A percentile compares a stretch with the other conserved stretches of the same genome.
phyloP scores from a whole-genome alignment of 257 asterid genomes.

The Striga asiatica region DNA sequence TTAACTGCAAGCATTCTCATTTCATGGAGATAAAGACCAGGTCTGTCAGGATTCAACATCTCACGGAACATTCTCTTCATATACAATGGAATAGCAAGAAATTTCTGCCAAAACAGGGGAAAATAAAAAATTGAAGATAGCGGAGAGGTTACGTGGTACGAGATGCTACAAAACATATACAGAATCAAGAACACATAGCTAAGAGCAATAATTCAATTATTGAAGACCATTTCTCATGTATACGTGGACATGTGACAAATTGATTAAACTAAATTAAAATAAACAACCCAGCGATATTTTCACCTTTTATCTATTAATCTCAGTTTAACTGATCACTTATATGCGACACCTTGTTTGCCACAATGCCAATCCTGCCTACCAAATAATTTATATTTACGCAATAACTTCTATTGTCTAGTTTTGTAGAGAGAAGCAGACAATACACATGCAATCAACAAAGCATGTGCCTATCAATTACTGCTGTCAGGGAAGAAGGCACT shows the following conservation, averaged over 20 bases:
- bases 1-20: constrained; percentile 65
- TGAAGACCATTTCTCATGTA: background rate
- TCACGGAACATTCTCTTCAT: constrained; percentile 44
- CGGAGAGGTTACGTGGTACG: background rate
- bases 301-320: no score
- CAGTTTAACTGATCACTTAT: background rate
- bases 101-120: constrained; percentile 35
- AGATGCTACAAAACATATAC: background rate
- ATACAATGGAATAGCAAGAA: constrained; percentile 43
- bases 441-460: constrained; percentile 6
- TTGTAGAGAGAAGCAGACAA: background rate
- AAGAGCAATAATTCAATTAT: background rate
- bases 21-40: constrained; percentile 41
- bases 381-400: background rate
- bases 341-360: background rate
- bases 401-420: background rate
- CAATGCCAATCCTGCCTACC: background rate
- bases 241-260: background rate
- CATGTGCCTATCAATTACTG: background rate
- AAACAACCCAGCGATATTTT: no score
- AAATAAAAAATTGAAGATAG: constrained; percentile 2
- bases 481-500: background rate
- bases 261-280: no score
- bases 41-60: constrained; percentile 65
- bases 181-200: background rate